Percentiles rank a stretch among this genome's conserved stretches.
phyloP scores from a whole-genome alignment of 345 rosid genomes.

The Psidium friedrichsthalianum region DNA sequence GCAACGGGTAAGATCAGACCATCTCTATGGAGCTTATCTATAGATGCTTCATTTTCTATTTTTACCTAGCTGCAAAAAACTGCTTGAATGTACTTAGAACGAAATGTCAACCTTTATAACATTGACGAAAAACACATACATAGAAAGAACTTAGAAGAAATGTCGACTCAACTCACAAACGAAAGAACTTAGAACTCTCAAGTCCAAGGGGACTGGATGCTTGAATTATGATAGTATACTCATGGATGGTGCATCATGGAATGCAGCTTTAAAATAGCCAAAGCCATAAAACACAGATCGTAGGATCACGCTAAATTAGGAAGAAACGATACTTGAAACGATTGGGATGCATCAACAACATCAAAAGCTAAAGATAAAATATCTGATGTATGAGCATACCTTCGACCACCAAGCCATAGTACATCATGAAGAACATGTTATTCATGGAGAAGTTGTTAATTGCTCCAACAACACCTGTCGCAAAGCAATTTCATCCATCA shows the following conservation, averaged over 20 bases:
- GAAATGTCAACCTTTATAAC: neutral
- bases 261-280: neutral
- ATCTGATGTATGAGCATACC: slow-evolving; percentile 24
- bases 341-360: neutral
- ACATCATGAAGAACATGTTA: slow-evolving; percentile 76
- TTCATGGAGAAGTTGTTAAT: slow-evolving; percentile 75
- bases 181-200: neutral
- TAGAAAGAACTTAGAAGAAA: too few species aligned
- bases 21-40: neutral
- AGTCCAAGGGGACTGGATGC: neutral
- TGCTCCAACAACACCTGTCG: slow-evolving; percentile 81
- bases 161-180: too few species aligned
- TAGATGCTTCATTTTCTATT: neutral
- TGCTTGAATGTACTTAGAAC: neutral
- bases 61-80: neutral
- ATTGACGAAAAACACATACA: too few species aligned
- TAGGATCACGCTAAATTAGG: neutral
- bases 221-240: neutral
- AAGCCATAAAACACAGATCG: neutral
- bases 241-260: neutral
- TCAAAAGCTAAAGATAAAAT: neutral
- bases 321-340: neutral
- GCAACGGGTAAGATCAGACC: neutral
- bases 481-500: neutral
- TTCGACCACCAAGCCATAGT: slow-evolving; percentile 83